Evolutionary conservation across 2,329 filamentous ascomycete genomes (phyloP).

Genomic region (Verticillium zaregamsianum): DNA sequence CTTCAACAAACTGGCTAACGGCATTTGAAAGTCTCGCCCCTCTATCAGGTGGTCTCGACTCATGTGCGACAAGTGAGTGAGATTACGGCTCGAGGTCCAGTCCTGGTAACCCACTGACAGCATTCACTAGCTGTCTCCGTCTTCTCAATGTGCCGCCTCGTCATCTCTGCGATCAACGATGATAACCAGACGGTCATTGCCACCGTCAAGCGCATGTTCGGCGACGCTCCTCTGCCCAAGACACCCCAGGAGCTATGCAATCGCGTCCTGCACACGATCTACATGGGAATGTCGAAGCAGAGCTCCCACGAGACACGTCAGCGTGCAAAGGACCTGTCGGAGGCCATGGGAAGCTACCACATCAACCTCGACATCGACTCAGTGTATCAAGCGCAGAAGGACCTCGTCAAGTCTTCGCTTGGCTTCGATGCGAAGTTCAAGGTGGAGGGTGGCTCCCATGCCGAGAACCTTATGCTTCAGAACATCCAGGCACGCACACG

Average conservation of each 20-base stretch:
- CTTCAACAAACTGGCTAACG: background rate
- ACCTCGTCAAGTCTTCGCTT: constrained; percentile 53
- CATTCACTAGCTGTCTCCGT: constrained; percentile 25
- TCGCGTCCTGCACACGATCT: constrained; percentile 46
- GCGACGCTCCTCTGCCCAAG: constrained; percentile 35
- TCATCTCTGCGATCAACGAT: constrained; percentile 44
- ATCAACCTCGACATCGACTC: constrained; percentile 70
- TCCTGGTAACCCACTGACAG: constrained; percentile 21
- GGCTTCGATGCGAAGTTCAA: constrained; percentile 53
- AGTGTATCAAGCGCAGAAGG: constrained; percentile 56
- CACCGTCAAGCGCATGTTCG: constrained; percentile 31
- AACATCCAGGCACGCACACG: constrained; percentile 56
- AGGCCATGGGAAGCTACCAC: constrained; percentile 67
- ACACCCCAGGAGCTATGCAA: constrained; percentile 53
- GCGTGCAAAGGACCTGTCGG: constrained; percentile 57
- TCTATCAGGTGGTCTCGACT: constrained; percentile 53
- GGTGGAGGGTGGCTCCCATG: constrained; percentile 56
- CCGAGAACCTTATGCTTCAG: constrained; percentile 63
- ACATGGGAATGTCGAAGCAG: constrained; percentile 68
- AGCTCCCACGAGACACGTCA: constrained; percentile 62
- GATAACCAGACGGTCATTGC: constrained; percentile 32
- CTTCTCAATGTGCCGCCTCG: constrained; percentile 49
- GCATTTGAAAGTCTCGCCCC: constrained; percentile 29
- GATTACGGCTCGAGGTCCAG: constrained; percentile 35
- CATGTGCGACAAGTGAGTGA: constrained; percentile 41